Evolutionary conservation across 1,284 basidiomycete genomes (phyloP), one percentile per base, ranked within the genome.

Genomic region (Coniophora puteana): DNA sequence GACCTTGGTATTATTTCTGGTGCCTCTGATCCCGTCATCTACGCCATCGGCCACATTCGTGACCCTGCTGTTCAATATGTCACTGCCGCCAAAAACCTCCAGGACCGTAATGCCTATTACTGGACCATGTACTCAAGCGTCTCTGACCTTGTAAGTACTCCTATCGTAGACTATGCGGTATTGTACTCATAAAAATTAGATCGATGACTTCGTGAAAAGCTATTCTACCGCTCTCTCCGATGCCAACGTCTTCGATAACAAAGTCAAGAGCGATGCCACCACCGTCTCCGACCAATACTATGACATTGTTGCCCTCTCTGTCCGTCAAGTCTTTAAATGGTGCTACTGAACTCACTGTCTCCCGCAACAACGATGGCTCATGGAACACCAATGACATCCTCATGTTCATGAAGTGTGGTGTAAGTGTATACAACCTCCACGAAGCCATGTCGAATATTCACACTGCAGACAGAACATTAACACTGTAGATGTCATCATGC

Each of bases 401-500:
- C 27, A 65, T 81, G 23, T 84, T 83, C 59, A 67, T 83, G 67
- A 83, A 83, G 64, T 76, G n/a, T n/a, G n/a, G n/a, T n/a, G n/a
- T n/a, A n/a, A n/a, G n/a, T n/a, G n/a, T n/a, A n/a, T n/a, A n/a
- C n/a, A n/a, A n/a, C n/a, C n/a, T n/a, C n/a, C n/a, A n/a, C n/a
- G n/a, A n/a, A n/a, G n/a, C n/a, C n/a, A n/a, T n/a, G 28, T 41
- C 25, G 47, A 35, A 38, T n/a, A 16, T 23, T 36, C 25, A n/a
- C 7, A 22, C 4, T 12, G 22, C 12, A 46, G 24, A 33, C 50
- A 78, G 79, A 84, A 84, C 45, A 69, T 80, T 35, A 82, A 83
- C 50, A 84, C 82, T 1, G 78, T 85, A 14, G 82, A 87, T 51
- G 82, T 86, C 23, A 81, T 85, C 45, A 83, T 79, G 67, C 80